phyloP scores from a whole-genome alignment of 441 rosid genomes.

The Melastoma candidum region DNA sequence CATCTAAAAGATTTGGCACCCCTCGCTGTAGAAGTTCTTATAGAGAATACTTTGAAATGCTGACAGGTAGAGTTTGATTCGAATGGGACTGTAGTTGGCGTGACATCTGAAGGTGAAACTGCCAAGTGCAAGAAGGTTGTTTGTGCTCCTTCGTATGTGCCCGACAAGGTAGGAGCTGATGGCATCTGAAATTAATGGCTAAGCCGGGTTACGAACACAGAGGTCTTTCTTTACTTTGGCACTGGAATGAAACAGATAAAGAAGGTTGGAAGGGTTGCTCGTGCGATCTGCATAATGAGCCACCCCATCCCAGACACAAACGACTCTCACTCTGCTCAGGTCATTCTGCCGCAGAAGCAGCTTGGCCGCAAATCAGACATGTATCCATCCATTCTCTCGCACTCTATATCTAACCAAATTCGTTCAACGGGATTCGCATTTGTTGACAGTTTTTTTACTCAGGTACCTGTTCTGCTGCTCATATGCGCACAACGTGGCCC shows the following conservation, averaged over 20 bases:
- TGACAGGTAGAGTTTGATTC: conserved; percentile 55
- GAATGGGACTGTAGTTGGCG: conserved; percentile 51
- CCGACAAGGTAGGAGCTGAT: conserved; percentile 35
- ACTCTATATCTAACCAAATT: neutral
- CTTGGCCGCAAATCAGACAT: conserved; percentile 70
- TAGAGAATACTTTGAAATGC: too few species aligned
- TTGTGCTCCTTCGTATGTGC: conserved; percentile 64
- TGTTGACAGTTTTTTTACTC: conserved; percentile 4
- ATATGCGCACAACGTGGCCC: conserved; percentile 64
- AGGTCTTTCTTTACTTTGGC: neutral
- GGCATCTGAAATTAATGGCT: neutral
- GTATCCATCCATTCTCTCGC: conserved; percentile 19
- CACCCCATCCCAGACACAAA: conserved; percentile 64
- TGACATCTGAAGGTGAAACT: conserved; percentile 62
- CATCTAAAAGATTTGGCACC: neutral
- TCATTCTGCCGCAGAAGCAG: conserved; percentile 74
- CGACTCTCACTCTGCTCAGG: conserved; percentile 56
- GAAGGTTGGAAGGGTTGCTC: conserved; percentile 53
- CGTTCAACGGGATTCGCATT: neutral
- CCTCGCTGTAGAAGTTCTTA: too few species aligned
- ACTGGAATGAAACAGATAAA: conserved; percentile 26
- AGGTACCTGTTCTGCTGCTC: conserved; percentile 79
- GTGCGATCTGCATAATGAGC: conserved; percentile 68
- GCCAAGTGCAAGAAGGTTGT: conserved; percentile 71
- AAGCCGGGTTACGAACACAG: neutral